These are phyloP conservation scores for Lomentospora prolificans DNA, from an alignment of 2,329 filamentous ascomycete genomes.

Conservation along the genomic window DNA sequence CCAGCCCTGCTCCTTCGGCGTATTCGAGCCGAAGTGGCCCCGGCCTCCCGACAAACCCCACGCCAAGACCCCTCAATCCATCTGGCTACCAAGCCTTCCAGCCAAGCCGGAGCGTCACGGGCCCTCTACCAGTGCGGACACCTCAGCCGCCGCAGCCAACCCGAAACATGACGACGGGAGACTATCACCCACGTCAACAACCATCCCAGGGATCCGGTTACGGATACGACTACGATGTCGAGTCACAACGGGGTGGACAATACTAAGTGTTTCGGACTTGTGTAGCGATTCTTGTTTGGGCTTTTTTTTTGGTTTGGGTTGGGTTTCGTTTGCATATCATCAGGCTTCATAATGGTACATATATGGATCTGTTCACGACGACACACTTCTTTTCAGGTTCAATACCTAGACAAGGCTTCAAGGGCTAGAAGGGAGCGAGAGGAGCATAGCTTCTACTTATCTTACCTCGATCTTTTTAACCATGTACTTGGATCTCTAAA, in stretches of 20 bases:
- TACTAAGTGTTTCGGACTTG: slow-evolving; percentile 14
- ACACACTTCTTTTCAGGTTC: background rate
- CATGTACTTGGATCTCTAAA: background rate
- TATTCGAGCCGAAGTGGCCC: slow-evolving; percentile 16
- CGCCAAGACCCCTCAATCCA: slow-evolving; percentile 13
- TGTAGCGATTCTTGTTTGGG: background rate
- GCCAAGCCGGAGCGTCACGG: slow-evolving; percentile 28
- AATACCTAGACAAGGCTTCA: background rate
- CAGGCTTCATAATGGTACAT: background rate
- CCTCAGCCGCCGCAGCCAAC: slow-evolving; percentile 25
- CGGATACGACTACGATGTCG: slow-evolving; percentile 26
- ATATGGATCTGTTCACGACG: background rate
- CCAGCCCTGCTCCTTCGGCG: slow-evolving; percentile 23
- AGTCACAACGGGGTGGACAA: slow-evolving; percentile 22
- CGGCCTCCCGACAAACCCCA: slow-evolving; percentile 13
- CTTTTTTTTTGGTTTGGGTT: background rate
- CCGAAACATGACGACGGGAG: slow-evolving; percentile 33
- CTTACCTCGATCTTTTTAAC: background rate
- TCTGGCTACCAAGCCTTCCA: slow-evolving; percentile 17
- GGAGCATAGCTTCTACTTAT: background rate
- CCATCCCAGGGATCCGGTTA: slow-evolving; percentile 16
- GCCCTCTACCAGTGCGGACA: slow-evolving; percentile 23
- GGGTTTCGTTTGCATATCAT: background rate
- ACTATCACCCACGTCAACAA: slow-evolving; percentile 8
- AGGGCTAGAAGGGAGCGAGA: background rate